Evolutionary conservation across 352 stramenopile genomes (phyloP), one percentile per base, ranked within the genome.

Genomic region (Pythium scleroteichum): DNA sequence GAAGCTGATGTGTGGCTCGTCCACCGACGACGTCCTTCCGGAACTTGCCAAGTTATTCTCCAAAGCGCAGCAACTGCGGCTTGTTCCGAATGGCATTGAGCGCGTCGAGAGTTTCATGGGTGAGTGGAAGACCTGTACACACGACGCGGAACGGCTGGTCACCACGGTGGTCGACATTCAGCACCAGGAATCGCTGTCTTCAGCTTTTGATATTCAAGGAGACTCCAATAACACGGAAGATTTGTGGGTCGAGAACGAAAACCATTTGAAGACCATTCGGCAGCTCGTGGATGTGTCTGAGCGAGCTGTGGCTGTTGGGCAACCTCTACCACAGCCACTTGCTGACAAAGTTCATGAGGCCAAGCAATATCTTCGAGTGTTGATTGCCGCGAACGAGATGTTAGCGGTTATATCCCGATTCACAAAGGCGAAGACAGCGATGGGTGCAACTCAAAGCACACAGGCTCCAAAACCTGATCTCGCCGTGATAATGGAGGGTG

Each of bases 341-440:
- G 38, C 46, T 10, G 42, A 57, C 2, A 38, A 27, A 2, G 16
- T 65, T 4, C 42, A 62, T 29, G 35, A 47, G 2, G 55, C 50
- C 1, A 70, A 64, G 27, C 52, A 70, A 17, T 70, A 56, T 49
- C 35, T 70, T 5, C 55, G 53, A 24, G 45, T 70, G 4, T 46
- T 70, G 1, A 62, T 70, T 20, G 56, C 55, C 0, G 56, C 49
- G 0, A 70, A 64, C 56, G 63, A 70, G 33, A 70, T 70, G 63
- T 29, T 70, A 3, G 63, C 56, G 17, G 52, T 61, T 5, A 70
- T 70, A 23, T n/a, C 63, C 42, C 45, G 55, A 29, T 69, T 64
- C 19, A 64, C 62, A 10, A 64, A 69, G 19, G 62, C 63, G 6
- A 65, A 62, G 32, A 26, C 57, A 13, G 33, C 59, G 3, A 20